Percentiles rank a stretch among this genome's conserved stretches.
Evolutionary conservation across 1,284 basidiomycete genomes (phyloP).

Genomic region (Malassezia japonica): DNA sequence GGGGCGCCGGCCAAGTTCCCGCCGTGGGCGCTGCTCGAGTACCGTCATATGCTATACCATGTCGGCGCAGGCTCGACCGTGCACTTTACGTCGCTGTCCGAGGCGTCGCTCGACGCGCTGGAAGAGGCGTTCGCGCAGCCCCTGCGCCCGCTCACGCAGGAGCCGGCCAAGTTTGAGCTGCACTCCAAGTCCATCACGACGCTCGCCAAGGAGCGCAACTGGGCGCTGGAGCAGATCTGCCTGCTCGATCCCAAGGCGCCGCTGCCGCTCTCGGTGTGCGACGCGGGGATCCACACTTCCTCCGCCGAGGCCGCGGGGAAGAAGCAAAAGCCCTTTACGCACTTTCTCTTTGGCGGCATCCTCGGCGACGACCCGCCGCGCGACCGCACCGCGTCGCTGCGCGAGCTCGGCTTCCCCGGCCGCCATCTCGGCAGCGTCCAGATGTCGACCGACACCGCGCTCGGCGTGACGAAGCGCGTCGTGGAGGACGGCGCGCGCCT

Average conservation of each 20-base stretch:
- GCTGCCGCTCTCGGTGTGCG: slow-evolving; percentile 24
- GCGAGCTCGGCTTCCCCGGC: slow-evolving; percentile 70
- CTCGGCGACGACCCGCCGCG: slow-evolving; percentile 79
- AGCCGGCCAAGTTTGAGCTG: slow-evolving; percentile 54
- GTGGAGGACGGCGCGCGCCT: slow-evolving; percentile 58
- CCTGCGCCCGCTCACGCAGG: slow-evolving; percentile 13
- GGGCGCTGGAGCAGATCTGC: slow-evolving; percentile 52
- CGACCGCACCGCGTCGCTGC: slow-evolving; percentile 71
- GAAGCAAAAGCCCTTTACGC: slow-evolving; percentile 36
- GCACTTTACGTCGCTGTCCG: slow-evolving; percentile 74
- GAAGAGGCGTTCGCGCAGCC: slow-evolving; percentile 48
- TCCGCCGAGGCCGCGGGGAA: slow-evolving; percentile 40
- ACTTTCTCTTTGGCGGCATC: slow-evolving; percentile 48
- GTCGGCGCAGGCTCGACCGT: slow-evolving; percentile 61
- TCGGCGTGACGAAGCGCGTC: slow-evolving; percentile 81
- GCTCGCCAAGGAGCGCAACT: slow-evolving; percentile 55
- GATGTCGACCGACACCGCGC: slow-evolving; percentile 96
- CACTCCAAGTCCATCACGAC: slow-evolving; percentile 61
- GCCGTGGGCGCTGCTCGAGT: slow-evolving; percentile 43
- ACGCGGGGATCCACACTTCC: slow-evolving; percentile 21
- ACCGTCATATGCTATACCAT: slow-evolving; percentile 72
- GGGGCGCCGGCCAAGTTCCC: slow-evolving; percentile 36
- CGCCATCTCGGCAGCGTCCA: slow-evolving; percentile 56
- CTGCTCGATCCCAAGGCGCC: slow-evolving; percentile 40
- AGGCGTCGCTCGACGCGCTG: slow-evolving; percentile 60